Evolutionary conservation across 768 basidiomycete genomes (phyloP), one percentile per base, ranked within the genome.

Genomic region (Russula griseocarnosa): DNA sequence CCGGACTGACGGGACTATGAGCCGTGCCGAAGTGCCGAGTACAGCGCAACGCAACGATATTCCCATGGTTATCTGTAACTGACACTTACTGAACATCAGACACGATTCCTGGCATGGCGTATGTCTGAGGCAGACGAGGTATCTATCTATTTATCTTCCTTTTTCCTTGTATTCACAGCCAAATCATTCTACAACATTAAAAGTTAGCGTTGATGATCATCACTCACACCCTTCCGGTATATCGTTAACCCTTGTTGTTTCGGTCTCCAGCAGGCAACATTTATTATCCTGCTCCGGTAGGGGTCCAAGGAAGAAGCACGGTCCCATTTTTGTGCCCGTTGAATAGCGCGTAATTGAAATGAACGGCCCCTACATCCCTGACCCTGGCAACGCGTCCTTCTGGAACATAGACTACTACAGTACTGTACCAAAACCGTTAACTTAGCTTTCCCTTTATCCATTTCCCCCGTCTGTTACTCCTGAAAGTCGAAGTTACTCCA

Each of bases 331-430:
- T 38, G 26, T 24, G n/a, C 38, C 22, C n/a, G 5, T 26, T 8
- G 46, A 40, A 24, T 51, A 36, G 28, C 44, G 22, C 8, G 11
- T 36, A 13, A 16, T 30, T n/a, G n/a, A n/a, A n/a, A n/a, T 42
- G n/a, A 61, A 18, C 26, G 38, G 55, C 36, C 6, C 32, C 20
- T 92, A 89, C 71, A 77, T 87, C 22, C 75, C 82, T 55, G 86
- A 90, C 65, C 77, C 79, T 10, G 71, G 75, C 38, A 74, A 79
- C 58, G 71, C 76, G 10, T 82, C 83, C 71, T 76, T 78, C 16
- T 93, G 90, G 91, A 84, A 83, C 30, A 69, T 93, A 36, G 92
- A 94, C 64, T 90, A 90, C 73, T 94, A 94, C 91, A 93, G 70
- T 79, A 83, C 3, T 92, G 90, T 75, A 93, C 92, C 0, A 81